Percentiles rank a stretch among this genome's conserved stretches.
phyloP scores from a whole-genome alignment of 108 stramenopile species.

The Nannochloropsis gaditana region DNA sequence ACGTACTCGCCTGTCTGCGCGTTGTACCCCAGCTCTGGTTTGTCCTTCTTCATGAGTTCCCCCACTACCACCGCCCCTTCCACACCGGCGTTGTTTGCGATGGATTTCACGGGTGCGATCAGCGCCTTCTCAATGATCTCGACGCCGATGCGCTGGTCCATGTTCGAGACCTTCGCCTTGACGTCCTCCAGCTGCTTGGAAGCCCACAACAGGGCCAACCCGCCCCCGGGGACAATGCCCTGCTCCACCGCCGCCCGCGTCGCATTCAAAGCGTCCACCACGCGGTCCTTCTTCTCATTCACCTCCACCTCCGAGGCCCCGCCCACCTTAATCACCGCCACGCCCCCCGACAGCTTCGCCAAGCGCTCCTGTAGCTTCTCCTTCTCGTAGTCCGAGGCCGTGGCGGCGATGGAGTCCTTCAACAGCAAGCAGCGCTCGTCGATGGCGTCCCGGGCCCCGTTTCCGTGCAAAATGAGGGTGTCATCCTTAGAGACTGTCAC shows the following conservation, averaged over 20 bases:
- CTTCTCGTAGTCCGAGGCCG: constrained; percentile 96
- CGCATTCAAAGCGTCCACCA: constrained; percentile 98
- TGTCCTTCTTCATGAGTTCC: constrained; percentile 70
- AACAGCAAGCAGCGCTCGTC: constrained; percentile 91
- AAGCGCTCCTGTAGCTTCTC: constrained; percentile 99
- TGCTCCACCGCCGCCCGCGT: constrained; percentile 97
- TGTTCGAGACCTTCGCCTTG: constrained; percentile 63
- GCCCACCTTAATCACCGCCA: constrained; percentile 98
- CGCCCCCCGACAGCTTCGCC: constrained; percentile 95
- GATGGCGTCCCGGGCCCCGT: constrained; percentile 71
- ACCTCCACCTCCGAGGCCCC: constrained; percentile 98
- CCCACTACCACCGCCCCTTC: constrained; percentile 93
- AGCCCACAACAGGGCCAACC: constrained; percentile 95
- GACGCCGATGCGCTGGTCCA: constrained; percentile 97
- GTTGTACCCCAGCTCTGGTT: constrained; percentile 44
- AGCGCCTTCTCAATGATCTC: constrained; percentile 95
- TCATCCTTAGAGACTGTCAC: constrained; percentile 88
- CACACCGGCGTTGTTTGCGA: constrained; percentile 91
- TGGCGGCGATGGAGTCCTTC: constrained; percentile 79
- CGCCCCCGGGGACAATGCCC: constrained; percentile 99
- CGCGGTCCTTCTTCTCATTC: constrained; percentile 98
- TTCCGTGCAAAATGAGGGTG: constrained; percentile 90
- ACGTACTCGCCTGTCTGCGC: constrained; percentile 74
- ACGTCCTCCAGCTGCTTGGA: constrained; percentile 50
- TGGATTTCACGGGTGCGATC: constrained; percentile 78